Percentiles rank a stretch among this genome's conserved stretches.
Evolutionary conservation across 495 filamentous ascomycete species (phyloP).

Genomic region (Xylaria scruposa): DNA sequence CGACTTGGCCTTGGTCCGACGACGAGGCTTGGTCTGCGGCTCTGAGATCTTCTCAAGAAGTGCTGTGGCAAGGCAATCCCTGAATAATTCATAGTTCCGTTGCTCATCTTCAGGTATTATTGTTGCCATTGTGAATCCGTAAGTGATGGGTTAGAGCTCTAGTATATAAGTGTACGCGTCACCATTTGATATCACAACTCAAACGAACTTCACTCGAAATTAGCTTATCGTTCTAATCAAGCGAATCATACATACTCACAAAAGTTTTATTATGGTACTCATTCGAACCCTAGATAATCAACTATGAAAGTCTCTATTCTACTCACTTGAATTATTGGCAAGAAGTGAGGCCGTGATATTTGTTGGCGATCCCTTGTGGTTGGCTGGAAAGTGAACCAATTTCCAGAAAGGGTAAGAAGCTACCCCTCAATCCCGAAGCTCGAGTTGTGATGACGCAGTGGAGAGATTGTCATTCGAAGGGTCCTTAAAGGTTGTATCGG

Average conservation of each 20-base stretch:
- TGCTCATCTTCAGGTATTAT: slow-evolving; percentile 33
- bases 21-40: slow-evolving; percentile 51
- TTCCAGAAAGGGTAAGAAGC: slow-evolving; percentile 19
- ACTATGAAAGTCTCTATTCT: neutral
- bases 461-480: neutral
- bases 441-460: neutral
- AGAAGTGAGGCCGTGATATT: neutral
- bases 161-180: neutral
- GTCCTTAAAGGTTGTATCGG: neutral
- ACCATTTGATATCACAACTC: neutral
- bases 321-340: neutral
- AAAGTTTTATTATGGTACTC: neutral
- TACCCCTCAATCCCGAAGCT: slow-evolving; percentile 4
- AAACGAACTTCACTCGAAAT: neutral
- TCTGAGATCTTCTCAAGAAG: slow-evolving; percentile 58
- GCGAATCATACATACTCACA: neutral
- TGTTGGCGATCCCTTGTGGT: neutral
- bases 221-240: neutral
- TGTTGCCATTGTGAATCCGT: slow-evolving; percentile 17
- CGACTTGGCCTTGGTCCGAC: slow-evolving; percentile 47
- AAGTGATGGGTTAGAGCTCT: neutral
- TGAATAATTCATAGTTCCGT: slow-evolving; percentile 71
- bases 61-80: slow-evolving; percentile 63
- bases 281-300: neutral
- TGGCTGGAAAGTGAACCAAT: neutral